Evolutionary conservation across 2,329 filamentous ascomycete species (phyloP), one percentile per base, ranked within the genome.

Genomic region (Chaetomiaceae sp.): DNA sequence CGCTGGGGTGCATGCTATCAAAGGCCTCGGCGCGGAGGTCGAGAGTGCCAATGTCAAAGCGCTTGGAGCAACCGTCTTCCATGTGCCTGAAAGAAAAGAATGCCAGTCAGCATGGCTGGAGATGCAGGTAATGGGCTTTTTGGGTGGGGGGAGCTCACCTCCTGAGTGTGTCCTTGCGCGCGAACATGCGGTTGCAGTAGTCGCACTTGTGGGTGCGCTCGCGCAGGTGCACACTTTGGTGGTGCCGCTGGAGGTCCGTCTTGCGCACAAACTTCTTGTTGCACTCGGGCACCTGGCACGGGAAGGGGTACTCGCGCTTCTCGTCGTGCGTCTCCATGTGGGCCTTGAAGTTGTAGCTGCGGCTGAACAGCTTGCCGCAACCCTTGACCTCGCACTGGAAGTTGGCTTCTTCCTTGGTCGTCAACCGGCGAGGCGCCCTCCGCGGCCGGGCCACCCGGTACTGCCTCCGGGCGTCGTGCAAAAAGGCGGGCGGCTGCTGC

Each of bases 281-380:
- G 66, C 89, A 95, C 42, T 74, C 76, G 2, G 73, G 64, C 24
- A 80, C 68, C 1, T 69, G 69, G 64, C 89, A 95, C 1, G 74
- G 72, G 58, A 88, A 84, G 0, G 83, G 81, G 58, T 86, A 86
- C 57, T 79, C 78, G 47, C 84, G 75, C 49, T 78, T 75, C 12
- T 86, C 81, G 60, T 93, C 81, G 60, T 95, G 89, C 1, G 83
- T 90, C 60, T 90, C 84, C 74, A 90, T 76, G 63, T 95, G 89
- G 24, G 88, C 85, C 60, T 86, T 89, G 68, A 83, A 88, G 66
- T 95, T 95, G 69, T 91, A 94, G 58, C 80, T 84, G 51, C 89
- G 75, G 54, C 86, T 87, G 62, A 95, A 95, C 14, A 84, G 76
- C 63, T 84, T 87, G 6, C 83, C 82, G 60, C 89, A 95, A 2